phyloP scores from a whole-genome alignment of 345 rosid genomes.

The Rhizophora apiculata region DNA sequence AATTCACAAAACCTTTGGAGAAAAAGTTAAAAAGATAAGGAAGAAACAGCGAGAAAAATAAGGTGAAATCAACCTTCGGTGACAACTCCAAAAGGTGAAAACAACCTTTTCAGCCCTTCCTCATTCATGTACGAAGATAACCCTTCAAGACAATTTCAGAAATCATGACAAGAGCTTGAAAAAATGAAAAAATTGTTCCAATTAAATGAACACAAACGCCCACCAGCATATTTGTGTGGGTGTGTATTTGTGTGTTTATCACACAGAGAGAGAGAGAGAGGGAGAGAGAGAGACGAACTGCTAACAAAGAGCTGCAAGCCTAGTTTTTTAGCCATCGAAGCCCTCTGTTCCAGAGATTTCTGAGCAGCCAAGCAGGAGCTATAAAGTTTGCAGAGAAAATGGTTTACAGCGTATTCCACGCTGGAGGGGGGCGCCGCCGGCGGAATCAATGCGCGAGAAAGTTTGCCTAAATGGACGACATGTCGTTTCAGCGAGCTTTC shows the following conservation, averaged over 20 bases:
- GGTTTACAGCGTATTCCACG: too few relatives aligned
- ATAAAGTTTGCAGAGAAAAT: too few relatives aligned
- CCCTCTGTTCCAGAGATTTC: background rate
- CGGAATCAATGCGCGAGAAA: too few relatives aligned
- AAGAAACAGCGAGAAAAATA: too few relatives aligned
- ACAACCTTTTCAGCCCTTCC: constrained; percentile 27
- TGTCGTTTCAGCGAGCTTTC: too few relatives aligned
- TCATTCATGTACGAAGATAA: constrained; percentile 34
- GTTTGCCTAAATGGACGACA: too few relatives aligned
- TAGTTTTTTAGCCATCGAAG: constrained; percentile 40
- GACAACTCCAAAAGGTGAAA: constrained; percentile 43
- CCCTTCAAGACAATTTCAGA: constrained; percentile 25
- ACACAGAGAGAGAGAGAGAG: background rate
- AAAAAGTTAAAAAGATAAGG: too few relatives aligned
- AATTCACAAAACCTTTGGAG: too few relatives aligned
- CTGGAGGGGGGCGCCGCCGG: too few relatives aligned
- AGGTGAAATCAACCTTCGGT: constrained; percentile 26
- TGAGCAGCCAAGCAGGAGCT: too few relatives aligned
- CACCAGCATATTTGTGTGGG: background rate
- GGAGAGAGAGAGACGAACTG: constrained; percentile 29
- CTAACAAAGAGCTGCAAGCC: constrained; percentile 49
- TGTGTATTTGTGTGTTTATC: background rate
- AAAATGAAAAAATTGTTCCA: background rate
- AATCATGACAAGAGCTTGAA: background rate
- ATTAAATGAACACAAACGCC: background rate